Percentiles rank a stretch among this genome's conserved stretches.
phyloP scores from a whole-genome alignment of 495 filamentous ascomycete species.

The Daldinia bambusicola region DNA sequence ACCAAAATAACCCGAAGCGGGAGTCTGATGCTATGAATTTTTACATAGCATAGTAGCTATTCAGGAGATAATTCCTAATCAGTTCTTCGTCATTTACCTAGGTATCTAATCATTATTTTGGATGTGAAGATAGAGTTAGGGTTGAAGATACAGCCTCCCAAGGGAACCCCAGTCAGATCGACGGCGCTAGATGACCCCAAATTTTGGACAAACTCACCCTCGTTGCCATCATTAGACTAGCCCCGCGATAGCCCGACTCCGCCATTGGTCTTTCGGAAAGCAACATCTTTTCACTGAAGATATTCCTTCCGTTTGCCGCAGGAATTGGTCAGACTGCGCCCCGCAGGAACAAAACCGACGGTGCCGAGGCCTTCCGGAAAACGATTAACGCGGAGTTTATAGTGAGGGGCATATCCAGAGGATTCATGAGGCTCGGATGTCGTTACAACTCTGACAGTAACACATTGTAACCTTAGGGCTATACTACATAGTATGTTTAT shows the following conservation, averaged over 20 bases:
- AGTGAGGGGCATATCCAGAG: constrained; percentile 16
- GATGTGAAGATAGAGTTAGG: constrained; percentile 15
- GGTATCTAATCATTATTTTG: not conserved
- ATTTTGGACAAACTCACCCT: constrained; percentile 4
- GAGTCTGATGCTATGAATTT: constrained; percentile 3
- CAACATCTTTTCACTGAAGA: constrained; percentile 10
- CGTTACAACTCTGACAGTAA: constrained; percentile 27
- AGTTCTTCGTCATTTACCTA: constrained; percentile 2
- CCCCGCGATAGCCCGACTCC: constrained; percentile 14
- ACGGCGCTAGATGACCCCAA: constrained; percentile 33
- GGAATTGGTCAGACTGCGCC: constrained; percentile 23
- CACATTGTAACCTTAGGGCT: constrained; percentile 30
- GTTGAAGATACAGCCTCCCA: constrained; percentile 13
- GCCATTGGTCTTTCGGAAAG: constrained; percentile 7
- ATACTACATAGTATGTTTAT: constrained; percentile 4
- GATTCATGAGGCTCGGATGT: constrained; percentile 37
- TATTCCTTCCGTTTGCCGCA: constrained; percentile 14
- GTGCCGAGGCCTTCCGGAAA: constrained; percentile 14
- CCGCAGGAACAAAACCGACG: constrained; percentile 12
- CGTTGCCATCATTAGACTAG: constrained; percentile 7
- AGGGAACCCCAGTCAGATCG: constrained; percentile 33
- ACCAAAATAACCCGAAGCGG: not conserved
- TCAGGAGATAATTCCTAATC: not conserved
- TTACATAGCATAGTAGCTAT: not conserved
- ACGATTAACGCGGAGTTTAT: constrained; percentile 11